Base-by-base conservation (phyloP, 129 eudicot genomes). In the Ambrosia artemisiifolia region DNA sequence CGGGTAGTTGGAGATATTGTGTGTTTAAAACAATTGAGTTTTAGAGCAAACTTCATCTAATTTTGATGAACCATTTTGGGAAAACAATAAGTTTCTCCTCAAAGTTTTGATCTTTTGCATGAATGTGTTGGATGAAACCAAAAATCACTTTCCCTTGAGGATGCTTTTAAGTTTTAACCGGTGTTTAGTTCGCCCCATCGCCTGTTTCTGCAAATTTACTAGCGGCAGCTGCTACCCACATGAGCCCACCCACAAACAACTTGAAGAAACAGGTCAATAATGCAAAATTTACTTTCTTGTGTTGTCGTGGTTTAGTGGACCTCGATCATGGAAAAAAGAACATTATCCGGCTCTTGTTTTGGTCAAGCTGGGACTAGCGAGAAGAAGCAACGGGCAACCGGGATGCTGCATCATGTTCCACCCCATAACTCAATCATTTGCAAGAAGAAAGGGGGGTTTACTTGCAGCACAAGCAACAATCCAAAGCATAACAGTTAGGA, bases 101-200 rank as follows among this genome's bases (percentile, higher is more conserved):
- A 92, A 87, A 80, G 78, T 78, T 32, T 65, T 92, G 55, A 72
- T 80, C 18, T 85, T 88, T 66, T 85, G 89, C 77, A 46, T 67
- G 55, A 81, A 83, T 14, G 20, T 88, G 19, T 72, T 91, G 83
- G 80, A 86, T 66, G 86, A 84, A 77, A 70, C 77, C 2, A 83
- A 54, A 61, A 86, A 92, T 54, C 69, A 57, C n/a, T 80, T 86
- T 2, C 86, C 95, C 47, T 77, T 83, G 33, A 87, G 80, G 50
- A 89, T 89, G 96, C 91, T n/a, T n/a, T n/a, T n/a, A n/a, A n/a
- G n/a, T 92, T 73, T 85, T 81, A n/a, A 89, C 83, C 7, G 95
- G 95, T 54, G 87, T 88, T 20, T 92, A 96, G 98, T 82, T 89
- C 69, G 88, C 95, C 17, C 86, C 89, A 4, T 70, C 86, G 14